Evolutionary conservation across 768 basidiomycete species (phyloP), one percentile per base, ranked within the genome.

Genomic region (Auriculariales sp.): DNA sequence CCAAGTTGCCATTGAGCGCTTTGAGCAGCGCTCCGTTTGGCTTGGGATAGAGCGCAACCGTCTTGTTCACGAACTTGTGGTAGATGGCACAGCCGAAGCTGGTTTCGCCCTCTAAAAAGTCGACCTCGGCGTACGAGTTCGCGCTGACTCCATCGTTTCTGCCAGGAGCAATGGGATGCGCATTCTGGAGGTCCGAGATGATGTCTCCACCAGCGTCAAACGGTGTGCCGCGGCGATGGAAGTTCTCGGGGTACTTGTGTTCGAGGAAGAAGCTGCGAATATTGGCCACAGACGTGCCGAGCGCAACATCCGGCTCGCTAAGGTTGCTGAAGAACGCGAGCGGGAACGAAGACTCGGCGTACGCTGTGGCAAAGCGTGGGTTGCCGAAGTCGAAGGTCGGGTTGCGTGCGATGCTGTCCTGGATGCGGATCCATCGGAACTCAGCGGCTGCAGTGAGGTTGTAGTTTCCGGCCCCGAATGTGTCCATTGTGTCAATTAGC

Each of bases 1-100:
- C 51, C 7, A 52, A 35, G 46, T 52, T 52, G 19, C n/a, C 29
- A 17, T 48, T 52, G 24, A 52, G 28, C 19, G 47, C 46, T 15
- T 31, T 44, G 28, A 32, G 32, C 2, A 52, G 34, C 5, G 22
- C 29, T 5, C 51, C 51, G n/a, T 24, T 45, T 19, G 51, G 51
- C n/a, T 52, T 52, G 28, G 51, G 51, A 33, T 52, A 52, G 32
- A 48, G 47, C 17, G 9, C 39, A 12, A 52, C 32, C 19, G 39
- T 48, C 7, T 22, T 33, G 30, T 28, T 25, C 3, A 47, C 51
- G 17, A 48, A 48, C 35, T 52, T 30, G 22, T 28, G 33, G 39
- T 44, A 44, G 22, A 44, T 4, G 7, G 39, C 39, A 19, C 39
- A 44, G 39, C 9, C 10, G 6, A 6, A 7, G 6, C 27, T 25